phyloP scores from a whole-genome alignment of 805 yeast genomes.

The Nadsonia fulvescens region DNA sequence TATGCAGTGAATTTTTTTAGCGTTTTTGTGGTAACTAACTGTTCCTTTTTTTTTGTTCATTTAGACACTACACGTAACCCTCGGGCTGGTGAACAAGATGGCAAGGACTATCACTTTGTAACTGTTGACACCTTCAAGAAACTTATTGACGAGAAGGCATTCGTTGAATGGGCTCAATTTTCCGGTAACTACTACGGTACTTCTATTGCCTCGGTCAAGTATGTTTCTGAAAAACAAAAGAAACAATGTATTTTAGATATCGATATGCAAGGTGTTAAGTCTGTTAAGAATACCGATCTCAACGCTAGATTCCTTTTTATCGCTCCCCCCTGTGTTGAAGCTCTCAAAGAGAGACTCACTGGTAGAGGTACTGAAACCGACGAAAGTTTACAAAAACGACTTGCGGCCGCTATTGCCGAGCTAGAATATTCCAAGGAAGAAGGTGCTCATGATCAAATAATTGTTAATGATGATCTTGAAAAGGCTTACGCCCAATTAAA shows the following conservation, averaged over 20 bases:
- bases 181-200: constrained; percentile 98
- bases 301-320: constrained; percentile 75
- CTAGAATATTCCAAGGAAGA: constrained; percentile 63
- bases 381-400: constrained; percentile 69
- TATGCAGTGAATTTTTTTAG: too few species aligned
- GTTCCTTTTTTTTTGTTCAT: constrained; percentile 2
- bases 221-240: constrained; percentile 37
- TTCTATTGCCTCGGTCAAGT: constrained; percentile 66
- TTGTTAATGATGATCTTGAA: constrained; percentile 85
- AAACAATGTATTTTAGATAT: constrained; percentile 83
- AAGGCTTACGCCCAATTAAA: constrained; percentile 71
- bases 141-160: constrained; percentile 54
- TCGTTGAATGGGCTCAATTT: constrained; percentile 96
- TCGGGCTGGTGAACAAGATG: constrained; percentile 79
- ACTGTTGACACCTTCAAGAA: constrained; percentile 64
- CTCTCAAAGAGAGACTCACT: constrained; percentile 51
- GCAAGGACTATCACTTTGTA: constrained; percentile 76
- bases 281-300: constrained; percentile 66
- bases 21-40: too few species aligned
- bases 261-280: constrained; percentile 97
- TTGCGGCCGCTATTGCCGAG: constrained; percentile 76
- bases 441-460: constrained; percentile 79
- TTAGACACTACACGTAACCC: constrained; percentile 76
- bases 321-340: constrained; percentile 84
- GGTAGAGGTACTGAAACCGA: constrained; percentile 91